Percentiles rank a stretch among this genome's conserved stretches.
Evolutionary conservation across 2,329 filamentous ascomycete species (phyloP).

Genomic region (Dactylellina drechsleri): DNA sequence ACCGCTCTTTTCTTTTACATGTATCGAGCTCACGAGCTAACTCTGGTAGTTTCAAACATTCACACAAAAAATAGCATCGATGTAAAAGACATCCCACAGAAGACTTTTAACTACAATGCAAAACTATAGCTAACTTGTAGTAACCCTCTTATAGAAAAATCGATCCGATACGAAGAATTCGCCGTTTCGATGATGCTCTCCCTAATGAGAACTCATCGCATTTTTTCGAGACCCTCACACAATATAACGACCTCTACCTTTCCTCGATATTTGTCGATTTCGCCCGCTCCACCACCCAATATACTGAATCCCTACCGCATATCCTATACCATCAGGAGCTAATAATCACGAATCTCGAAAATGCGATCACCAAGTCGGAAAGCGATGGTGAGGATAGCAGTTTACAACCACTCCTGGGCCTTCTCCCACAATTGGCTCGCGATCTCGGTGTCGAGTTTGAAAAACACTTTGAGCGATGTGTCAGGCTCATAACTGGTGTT

Average conservation of each 20-base stretch:
- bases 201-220: constrained; percentile 84
- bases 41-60: constrained; percentile 58
- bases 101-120: background rate
- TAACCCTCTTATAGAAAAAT: constrained; percentile 65
- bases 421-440: constrained; percentile 94
- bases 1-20: constrained; percentile 5
- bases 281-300: constrained; percentile 75
- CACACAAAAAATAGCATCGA: constrained; percentile 58
- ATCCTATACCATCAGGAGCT: constrained; percentile 88
- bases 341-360: constrained; percentile 72
- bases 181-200: constrained; percentile 83
- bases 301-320: constrained; percentile 90
- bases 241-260: constrained; percentile 92
- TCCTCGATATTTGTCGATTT: constrained; percentile 83
- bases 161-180: constrained; percentile 89
- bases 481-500: constrained; percentile 79
- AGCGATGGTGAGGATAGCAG: constrained; percentile 80
- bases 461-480: constrained; percentile 80
- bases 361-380: constrained; percentile 77
- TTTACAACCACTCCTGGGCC: constrained; percentile 83
- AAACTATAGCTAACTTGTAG: background rate
- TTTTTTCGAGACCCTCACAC: constrained; percentile 81
- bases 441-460: constrained; percentile 89
- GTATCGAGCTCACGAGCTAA: constrained; percentile 16
- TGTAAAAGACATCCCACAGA: constrained; percentile 43